Percentiles rank a stretch among this genome's conserved stretches.
Evolutionary conservation across 2,329 filamentous ascomycete genomes (phyloP).

Genomic region (Pseudovirgaria hyperparasitica): DNA sequence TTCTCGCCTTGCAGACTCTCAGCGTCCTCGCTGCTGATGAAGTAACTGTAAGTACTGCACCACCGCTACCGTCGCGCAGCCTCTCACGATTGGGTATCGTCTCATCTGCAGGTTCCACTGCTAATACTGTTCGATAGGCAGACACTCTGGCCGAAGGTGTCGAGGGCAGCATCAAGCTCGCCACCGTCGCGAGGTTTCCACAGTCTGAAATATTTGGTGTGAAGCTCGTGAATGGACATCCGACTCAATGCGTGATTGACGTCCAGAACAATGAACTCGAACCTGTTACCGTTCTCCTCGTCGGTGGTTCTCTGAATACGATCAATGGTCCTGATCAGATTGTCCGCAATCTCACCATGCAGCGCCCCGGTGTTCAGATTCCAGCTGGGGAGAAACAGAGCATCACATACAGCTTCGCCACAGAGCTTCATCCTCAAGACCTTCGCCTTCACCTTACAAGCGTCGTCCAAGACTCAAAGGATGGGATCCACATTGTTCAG

Average conservation of each 20-base stretch:
- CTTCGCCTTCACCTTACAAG: conserved; percentile 65
- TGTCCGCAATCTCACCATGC: conserved; percentile 72
- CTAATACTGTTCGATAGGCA: conserved; percentile 9
- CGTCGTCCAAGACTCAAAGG: conserved; percentile 55
- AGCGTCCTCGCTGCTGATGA: conserved; percentile 49
- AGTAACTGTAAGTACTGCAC: conserved; percentile 38
- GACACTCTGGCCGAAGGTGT: conserved; percentile 18
- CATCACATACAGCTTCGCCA: conserved; percentile 71
- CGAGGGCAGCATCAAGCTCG: conserved; percentile 38
- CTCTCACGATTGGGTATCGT: conserved; percentile 11
- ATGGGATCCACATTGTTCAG: conserved; percentile 60
- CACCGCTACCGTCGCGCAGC: conserved; percentile 10
- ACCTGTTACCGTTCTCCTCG: conserved; percentile 60
- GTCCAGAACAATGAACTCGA: conserved; percentile 72
- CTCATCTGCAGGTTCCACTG: conserved; percentile 14
- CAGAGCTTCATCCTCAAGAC: conserved; percentile 88
- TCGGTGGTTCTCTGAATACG: conserved; percentile 62
- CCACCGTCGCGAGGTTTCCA: conserved; percentile 46
- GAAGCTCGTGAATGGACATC: conserved; percentile 85
- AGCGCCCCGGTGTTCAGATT: conserved; percentile 61
- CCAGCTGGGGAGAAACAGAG: conserved; percentile 63
- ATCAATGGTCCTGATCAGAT: conserved; percentile 45
- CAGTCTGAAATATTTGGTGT: conserved; percentile 76
- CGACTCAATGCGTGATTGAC: conserved; percentile 70
- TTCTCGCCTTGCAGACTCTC: conserved; percentile 57